A percentile compares a stretch with the other conserved stretches of the same genome.
phyloP scores from a whole-genome alignment of 805 yeast species.

The Saturnispora hagleri region DNA sequence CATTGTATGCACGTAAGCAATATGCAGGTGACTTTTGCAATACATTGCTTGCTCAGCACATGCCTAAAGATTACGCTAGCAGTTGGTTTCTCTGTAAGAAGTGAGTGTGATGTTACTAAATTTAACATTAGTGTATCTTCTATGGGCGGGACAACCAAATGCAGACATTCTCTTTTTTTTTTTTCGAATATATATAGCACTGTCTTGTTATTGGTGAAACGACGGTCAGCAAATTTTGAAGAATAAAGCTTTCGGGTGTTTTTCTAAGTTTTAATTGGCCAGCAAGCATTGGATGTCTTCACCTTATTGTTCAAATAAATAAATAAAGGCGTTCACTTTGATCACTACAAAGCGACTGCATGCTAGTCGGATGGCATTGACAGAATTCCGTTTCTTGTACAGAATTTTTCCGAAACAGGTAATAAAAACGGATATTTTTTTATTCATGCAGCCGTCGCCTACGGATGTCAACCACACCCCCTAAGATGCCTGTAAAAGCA shows the following conservation, averaged over 20 bases:
- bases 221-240: neutral
- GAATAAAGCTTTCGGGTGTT: neutral
- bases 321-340: neutral
- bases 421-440: neutral
- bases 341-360: neutral
- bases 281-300: neutral
- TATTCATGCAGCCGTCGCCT: neutral
- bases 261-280: neutral
- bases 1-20: no score
- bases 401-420: neutral
- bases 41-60: no score
- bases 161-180: neutral
- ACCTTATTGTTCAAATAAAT: neutral
- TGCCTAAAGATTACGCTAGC: no score
- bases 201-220: neutral
- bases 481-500: no score
- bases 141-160: neutral
- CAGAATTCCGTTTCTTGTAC: neutral
- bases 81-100: no score
- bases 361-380: neutral
- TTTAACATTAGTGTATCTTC: no score
- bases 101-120: no score
- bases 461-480: neutral
- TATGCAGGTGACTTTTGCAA: no score
- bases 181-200: no score